Conservation (phyloP, 1,284 basidiomycete genomes). For the Gomphus bonarii region DNA sequence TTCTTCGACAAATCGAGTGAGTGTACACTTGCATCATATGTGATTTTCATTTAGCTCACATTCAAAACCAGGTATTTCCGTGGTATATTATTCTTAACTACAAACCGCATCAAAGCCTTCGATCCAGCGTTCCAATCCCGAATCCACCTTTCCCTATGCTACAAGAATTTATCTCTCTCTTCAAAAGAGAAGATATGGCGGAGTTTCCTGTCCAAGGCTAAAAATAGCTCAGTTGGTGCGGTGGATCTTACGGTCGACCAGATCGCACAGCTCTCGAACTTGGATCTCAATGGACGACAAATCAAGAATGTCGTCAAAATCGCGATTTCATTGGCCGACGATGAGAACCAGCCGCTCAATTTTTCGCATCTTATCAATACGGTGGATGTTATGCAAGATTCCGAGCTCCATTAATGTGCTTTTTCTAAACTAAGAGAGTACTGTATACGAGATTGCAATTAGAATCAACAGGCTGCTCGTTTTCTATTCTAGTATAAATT, state of each 20-base stretch:
- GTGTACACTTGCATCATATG: too few relatives aligned
- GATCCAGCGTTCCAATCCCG: constrained; percentile 23
- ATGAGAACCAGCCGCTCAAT: too few relatives aligned
- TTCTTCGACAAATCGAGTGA: constrained; percentile 16
- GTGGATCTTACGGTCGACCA: constrained; percentile 3
- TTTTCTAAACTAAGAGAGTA: too few relatives aligned
- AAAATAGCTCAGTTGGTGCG: not conserved
- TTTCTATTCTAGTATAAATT: too few relatives aligned
- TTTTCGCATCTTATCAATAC: too few relatives aligned
- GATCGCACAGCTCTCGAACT: constrained; percentile 2
- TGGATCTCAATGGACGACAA: constrained; percentile 13
- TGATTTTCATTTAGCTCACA: constrained; percentile 18
- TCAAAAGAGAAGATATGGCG: constrained; percentile 17
- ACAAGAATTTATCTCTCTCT: constrained; percentile 16
- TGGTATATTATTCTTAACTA: constrained; percentile 24
- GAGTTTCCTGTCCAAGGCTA: constrained; percentile 15
- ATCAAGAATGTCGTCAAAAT: constrained; percentile 18
- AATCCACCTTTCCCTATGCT: constrained; percentile 17
- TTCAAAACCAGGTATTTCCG: constrained; percentile 14
- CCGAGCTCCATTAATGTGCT: too few relatives aligned
- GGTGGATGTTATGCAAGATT: too few relatives aligned
- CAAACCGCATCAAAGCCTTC: constrained; percentile 22
- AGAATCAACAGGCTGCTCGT: too few relatives aligned
- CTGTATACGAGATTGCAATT: too few relatives aligned
- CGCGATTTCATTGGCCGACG: constrained; percentile 16